These are phyloP conservation scores for Aaosphaeria arxii DNA, from an alignment of 2,329 filamentous ascomycete genomes.

Conservation along the genomic window DNA sequence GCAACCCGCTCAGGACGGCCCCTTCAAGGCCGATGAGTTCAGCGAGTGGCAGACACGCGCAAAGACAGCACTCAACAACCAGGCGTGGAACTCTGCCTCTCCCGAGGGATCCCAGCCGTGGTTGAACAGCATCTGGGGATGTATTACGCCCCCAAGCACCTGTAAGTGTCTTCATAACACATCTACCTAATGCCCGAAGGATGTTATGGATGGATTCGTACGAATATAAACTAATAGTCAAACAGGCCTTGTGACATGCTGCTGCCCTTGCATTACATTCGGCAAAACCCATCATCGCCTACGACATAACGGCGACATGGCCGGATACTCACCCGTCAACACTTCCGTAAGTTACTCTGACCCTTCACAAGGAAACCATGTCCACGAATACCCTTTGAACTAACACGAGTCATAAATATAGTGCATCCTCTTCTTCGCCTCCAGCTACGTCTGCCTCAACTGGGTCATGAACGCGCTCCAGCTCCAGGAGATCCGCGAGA, in stretches of 20 bases:
- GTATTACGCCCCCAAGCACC: not conserved
- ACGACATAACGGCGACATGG: constrained; percentile 26
- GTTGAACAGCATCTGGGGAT: not conserved
- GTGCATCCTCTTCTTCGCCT: constrained; percentile 19
- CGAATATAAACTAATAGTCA: not conserved
- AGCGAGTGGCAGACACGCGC: constrained; percentile 1
- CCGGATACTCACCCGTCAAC: constrained; percentile 31
- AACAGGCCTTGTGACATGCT: constrained; percentile 28
- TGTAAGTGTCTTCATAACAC: not conserved
- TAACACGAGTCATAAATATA: not conserved
- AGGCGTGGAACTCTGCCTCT: not conserved
- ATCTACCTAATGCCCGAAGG: not conserved
- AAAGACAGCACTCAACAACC: not conserved
- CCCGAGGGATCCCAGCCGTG: not conserved
- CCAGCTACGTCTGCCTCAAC: constrained; percentile 13
- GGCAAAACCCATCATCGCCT: constrained; percentile 36
- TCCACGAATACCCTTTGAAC: not conserved
- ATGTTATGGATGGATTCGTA: no score
- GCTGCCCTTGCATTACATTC: constrained; percentile 35
- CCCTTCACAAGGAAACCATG: not conserved
- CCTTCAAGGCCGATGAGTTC: constrained; percentile 1
- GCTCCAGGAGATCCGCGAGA: constrained; percentile 18
- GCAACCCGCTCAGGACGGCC: not conserved
- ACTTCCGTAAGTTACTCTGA: constrained; percentile 16
- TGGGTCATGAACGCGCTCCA: constrained; percentile 18